These are phyloP conservation scores for Prinsepia uniflora DNA, from an alignment of 306 rosid genomes.

Conservation along the genomic window DNA sequence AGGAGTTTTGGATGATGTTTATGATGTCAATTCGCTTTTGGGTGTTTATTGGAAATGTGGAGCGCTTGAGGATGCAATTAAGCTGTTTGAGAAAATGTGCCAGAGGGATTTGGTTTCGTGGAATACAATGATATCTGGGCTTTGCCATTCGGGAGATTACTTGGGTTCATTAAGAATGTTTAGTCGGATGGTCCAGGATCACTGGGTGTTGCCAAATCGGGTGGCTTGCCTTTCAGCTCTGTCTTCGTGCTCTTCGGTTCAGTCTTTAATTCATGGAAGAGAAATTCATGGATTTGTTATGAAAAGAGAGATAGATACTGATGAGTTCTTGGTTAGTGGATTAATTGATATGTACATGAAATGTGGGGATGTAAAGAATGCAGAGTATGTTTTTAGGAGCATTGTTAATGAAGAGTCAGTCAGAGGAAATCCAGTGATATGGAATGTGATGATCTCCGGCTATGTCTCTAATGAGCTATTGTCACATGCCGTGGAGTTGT, in stretches of 20 bases:
- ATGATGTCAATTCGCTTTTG: slow-evolving; percentile 34
- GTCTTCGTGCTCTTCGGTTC: slow-evolving; percentile 24
- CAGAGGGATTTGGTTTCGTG: slow-evolving; percentile 33
- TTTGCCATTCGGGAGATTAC: slow-evolving; percentile 29
- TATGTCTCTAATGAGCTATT: slow-evolving; percentile 31
- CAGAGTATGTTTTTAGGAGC: slow-evolving; percentile 24
- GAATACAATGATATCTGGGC: slow-evolving; percentile 41
- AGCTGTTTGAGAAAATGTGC: slow-evolving; percentile 31
- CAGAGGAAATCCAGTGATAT: slow-evolving; percentile 29
- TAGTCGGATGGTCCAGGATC: slow-evolving; percentile 23
- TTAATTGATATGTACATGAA: slow-evolving; percentile 43
- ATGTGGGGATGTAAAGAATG: slow-evolving; percentile 34
- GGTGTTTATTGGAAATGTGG: slow-evolving; percentile 35
- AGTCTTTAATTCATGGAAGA: slow-evolving; percentile 25
- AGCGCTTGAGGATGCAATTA: slow-evolving; percentile 13
- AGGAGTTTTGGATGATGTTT: slow-evolving; percentile 35
- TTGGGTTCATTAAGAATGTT: slow-evolving; percentile 21
- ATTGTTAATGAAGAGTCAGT: slow-evolving; percentile 10
- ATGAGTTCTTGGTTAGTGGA: slow-evolving; percentile 34
- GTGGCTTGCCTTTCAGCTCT: slow-evolving; percentile 38
- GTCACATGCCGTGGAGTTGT: slow-evolving; percentile 22
- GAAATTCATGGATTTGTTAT: slow-evolving; percentile 36
- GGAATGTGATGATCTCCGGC: slow-evolving; percentile 45
- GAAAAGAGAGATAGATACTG: slow-evolving; percentile 33
- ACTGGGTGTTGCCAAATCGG: slow-evolving; percentile 32